A percentile compares a stretch with the other conserved stretches of the same genome.
Evolutionary conservation across 2,329 filamentous ascomycete species (phyloP).

Genomic region (Annulohypoxylon truncatum): DNA sequence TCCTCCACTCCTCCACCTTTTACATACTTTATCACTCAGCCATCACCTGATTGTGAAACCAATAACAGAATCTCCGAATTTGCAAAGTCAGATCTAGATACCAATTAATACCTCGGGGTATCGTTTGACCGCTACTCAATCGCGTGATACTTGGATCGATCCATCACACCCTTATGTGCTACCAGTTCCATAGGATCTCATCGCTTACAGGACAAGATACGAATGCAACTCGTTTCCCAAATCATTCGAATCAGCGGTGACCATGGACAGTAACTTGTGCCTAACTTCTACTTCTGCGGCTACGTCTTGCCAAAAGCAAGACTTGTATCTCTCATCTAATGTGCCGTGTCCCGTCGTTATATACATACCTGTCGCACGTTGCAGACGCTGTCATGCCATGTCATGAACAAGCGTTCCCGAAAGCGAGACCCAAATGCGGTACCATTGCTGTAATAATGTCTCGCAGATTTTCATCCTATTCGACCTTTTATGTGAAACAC

Average conservation of each 20-base stretch:
- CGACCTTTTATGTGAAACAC: slow-evolving; percentile 24
- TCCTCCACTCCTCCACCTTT: background rate
- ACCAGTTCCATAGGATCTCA: slow-evolving; percentile 11
- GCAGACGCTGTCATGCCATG: slow-evolving; percentile 21
- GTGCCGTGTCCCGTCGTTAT: slow-evolving; percentile 13
- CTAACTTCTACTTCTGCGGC: background rate
- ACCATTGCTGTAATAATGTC: slow-evolving; percentile 12
- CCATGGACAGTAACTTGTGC: background rate
- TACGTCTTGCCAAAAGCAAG: slow-evolving; percentile 3
- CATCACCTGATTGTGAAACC: slow-evolving; percentile 20
- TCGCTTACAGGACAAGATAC: slow-evolving; percentile 30
- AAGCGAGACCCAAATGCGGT: background rate
- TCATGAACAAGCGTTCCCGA: slow-evolving; percentile 9
- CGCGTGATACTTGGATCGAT: slow-evolving; percentile 19
- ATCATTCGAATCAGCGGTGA: background rate
- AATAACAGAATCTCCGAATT: slow-evolving; percentile 13
- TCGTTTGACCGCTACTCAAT: slow-evolving; percentile 37
- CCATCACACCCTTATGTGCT: slow-evolving; percentile 27
- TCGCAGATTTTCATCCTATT: slow-evolving; percentile 8
- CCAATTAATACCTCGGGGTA: slow-evolving; percentile 30
- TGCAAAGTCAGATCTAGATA: slow-evolving; percentile 12
- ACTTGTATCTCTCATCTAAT: background rate
- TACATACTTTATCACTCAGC: slow-evolving; percentile 3
- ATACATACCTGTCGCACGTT: slow-evolving; percentile 18
- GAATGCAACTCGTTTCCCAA: slow-evolving; percentile 23